Conservation (phyloP, 768 basidiomycete species). For the Rhodotorula babjevae region DNA sequence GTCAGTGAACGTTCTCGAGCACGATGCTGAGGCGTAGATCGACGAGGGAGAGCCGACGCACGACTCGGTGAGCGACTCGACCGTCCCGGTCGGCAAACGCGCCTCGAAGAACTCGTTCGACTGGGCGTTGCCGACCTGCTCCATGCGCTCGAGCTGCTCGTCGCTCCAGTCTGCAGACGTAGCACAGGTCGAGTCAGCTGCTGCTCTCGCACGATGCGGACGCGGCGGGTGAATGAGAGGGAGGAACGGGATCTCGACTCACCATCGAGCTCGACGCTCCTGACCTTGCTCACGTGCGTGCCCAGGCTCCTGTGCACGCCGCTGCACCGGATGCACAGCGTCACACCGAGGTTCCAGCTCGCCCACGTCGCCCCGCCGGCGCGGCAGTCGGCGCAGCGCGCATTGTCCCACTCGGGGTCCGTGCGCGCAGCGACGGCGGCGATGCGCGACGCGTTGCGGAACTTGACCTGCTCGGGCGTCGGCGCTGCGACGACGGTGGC, state of each 20-base stretch:
- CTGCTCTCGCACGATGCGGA: not conserved
- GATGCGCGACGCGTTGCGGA: constrained; percentile 21
- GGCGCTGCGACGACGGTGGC: not conserved
- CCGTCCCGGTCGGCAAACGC: not conserved
- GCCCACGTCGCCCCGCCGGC: constrained; percentile 16
- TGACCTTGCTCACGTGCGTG: constrained; percentile 34
- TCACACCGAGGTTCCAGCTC: constrained; percentile 36
- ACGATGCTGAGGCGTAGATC: no score
- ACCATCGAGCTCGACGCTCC: constrained; percentile 34
- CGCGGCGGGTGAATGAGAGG: no score
- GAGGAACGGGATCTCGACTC: not conserved
- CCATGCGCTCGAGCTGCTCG: constrained; percentile 37
- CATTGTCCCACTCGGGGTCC: constrained; percentile 14
- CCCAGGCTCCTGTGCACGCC: constrained; percentile 36
- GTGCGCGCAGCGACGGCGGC: constrained; percentile 2
- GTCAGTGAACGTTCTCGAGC: no score
- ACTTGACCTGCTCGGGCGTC: not conserved
- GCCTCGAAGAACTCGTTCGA: constrained; percentile 28
- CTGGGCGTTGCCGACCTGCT: constrained; percentile 25
- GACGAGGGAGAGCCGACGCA: not conserved
- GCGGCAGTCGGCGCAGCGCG: constrained; percentile 32
- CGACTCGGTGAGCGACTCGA: constrained; percentile 9
- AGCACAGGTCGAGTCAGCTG: not conserved
- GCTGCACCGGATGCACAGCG: constrained; percentile 31
- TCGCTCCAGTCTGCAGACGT: constrained; percentile 36